A percentile compares a stretch with the other conserved stretches of the same genome.
Evolutionary conservation across 1,284 basidiomycete species (phyloP).

Genomic region (Sanghuangporus sanghuang): DNA sequence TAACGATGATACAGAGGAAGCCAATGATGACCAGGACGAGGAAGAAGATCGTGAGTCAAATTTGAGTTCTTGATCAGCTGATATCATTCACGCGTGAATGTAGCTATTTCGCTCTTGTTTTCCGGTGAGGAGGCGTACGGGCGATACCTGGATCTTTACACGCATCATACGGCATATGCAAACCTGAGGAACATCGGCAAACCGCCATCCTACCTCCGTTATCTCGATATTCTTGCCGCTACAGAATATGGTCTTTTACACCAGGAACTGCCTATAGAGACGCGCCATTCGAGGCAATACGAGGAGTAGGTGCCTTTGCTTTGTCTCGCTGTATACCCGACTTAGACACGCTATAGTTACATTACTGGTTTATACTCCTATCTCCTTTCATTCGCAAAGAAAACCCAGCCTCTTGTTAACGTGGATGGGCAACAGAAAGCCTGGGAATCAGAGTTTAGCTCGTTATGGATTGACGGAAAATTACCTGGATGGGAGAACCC

Average conservation of each 20-base stretch:
- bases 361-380: constrained; percentile 81
- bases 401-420: constrained; percentile 86
- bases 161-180: constrained; percentile 83
- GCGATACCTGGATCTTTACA: constrained; percentile 90
- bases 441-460: constrained; percentile 67
- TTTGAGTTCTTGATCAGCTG: constrained; percentile 5
- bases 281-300: constrained; percentile 71
- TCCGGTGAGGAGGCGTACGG: constrained; percentile 96
- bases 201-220: constrained; percentile 84
- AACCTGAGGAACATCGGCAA: constrained; percentile 84
- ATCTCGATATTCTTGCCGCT: constrained; percentile 76
- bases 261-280: constrained; percentile 68
- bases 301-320: constrained; percentile 51
- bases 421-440: constrained; percentile 64
- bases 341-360: constrained; percentile 47
- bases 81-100: constrained; percentile 16
- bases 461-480: constrained; percentile 75
- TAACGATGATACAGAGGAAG: constrained; percentile 67
- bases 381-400: constrained; percentile 81
- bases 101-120: constrained; percentile 85
- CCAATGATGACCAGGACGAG: constrained; percentile 65
- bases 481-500: constrained; percentile 74
- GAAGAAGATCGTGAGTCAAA: constrained; percentile 72
- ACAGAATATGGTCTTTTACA: constrained; percentile 57
- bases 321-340: background rate